Evolutionary conservation across 345 rosid species (phyloP).

Genomic region (Turnera subulata): DNA sequence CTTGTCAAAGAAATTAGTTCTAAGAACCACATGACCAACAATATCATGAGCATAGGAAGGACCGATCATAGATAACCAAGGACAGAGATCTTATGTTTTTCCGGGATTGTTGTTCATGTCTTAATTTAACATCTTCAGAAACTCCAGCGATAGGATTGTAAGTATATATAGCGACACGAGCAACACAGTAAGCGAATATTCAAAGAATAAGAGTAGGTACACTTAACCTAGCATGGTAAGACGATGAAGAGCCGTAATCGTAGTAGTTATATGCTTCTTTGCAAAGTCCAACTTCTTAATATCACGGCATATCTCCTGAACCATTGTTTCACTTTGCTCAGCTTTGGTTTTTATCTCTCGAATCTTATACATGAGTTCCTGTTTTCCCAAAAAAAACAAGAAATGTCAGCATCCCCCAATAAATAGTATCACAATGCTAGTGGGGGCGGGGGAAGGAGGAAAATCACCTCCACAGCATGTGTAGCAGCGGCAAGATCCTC

Average conservation of each 20-base stretch:
- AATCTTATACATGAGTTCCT: constrained; percentile 92
- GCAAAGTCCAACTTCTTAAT: constrained; percentile 98
- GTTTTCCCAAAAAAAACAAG: constrained; percentile 17
- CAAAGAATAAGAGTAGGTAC: neutral
- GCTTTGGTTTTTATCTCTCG: constrained; percentile 98
- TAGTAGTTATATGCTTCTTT: constrained; percentile 96
- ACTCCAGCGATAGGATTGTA: too few relatives aligned
- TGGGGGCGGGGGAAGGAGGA: too few relatives aligned
- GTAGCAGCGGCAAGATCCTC: constrained; percentile 99
- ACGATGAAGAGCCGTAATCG: constrained; percentile 98
- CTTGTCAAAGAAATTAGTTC: too few relatives aligned
- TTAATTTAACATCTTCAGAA: too few relatives aligned
- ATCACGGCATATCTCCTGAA: constrained; percentile 97
- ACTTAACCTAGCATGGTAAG: constrained; percentile 96
- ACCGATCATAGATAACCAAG: too few relatives aligned
- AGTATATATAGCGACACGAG: too few relatives aligned
- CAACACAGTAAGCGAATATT: neutral
- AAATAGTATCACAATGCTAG: too few relatives aligned
- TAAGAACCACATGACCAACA: too few relatives aligned
- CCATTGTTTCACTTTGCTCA: constrained; percentile 99
- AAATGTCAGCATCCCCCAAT: too few relatives aligned
- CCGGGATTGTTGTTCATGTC: too few relatives aligned
- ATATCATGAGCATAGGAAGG: too few relatives aligned
- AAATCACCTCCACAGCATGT: constrained; percentile 81
- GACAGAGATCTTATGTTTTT: too few relatives aligned